Evolutionary conservation across 1,284 basidiomycete genomes (phyloP), one percentile per base, ranked within the genome.

Genomic region (Trichosporon sp.): DNA sequence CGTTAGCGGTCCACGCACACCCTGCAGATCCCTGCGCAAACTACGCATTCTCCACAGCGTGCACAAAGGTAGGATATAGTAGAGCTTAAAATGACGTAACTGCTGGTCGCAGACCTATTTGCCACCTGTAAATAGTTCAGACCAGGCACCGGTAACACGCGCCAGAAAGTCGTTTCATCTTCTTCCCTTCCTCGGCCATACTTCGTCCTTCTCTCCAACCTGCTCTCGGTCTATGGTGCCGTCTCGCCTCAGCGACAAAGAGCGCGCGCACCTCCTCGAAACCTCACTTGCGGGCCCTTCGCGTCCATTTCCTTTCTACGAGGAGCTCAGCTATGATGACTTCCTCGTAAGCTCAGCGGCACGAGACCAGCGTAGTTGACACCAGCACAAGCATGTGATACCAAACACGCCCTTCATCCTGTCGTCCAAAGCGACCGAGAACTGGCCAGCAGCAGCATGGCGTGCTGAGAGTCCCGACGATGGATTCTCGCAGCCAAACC

Each of bases 331-430:
- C 13, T 71, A 69, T 58, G 5, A 3, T 11, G 44, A 13, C 31
- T 73, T 71, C 27, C 67, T 71, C 9, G 72, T 73, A n/a, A 11
- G 72, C 64, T 1, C 1, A 1, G 8, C 23, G 15, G 21, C 11
- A 13, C 8, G 13, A n/a, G 18, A 27, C 21, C 13, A 1, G 6
- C 29, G 11, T 13, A 47, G 38, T 68, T 69, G 51, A 69, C 64
- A 1, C 0, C 63, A 82, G 81, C 62, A 67, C 13, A 66, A 79
- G n/a, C 81, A 83, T 66, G 64, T 81, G 12, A 65, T 77, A 4
- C 78, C 76, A 0, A 83, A 83, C 68, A 74, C 69, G 2, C 80
- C 81, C 2, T 81, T 80, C 68, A 51, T 83, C 25, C 70, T 83
- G 21, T 77, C 79, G 0, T n/a, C 75, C 0, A 11, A 23, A 2